Evolutionary conservation across 2,329 filamentous ascomycete genomes (phyloP), one percentile per base, ranked within the genome.

Genomic region (Cladophialophora chaetospira): DNA sequence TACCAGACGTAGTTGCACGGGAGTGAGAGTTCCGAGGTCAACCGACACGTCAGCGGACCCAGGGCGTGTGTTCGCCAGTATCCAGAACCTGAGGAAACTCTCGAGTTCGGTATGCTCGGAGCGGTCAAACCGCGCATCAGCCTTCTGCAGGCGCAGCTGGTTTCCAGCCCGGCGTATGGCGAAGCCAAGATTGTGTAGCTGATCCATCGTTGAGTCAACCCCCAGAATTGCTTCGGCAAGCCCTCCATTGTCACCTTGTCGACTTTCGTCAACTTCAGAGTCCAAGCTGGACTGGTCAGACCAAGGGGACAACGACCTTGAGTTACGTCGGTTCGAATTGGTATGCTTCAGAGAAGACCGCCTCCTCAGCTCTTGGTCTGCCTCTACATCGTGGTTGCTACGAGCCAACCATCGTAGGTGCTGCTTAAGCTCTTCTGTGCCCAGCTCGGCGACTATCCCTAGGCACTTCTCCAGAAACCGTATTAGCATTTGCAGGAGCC

Each of bases 281-380:
- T 6, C 31, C 5, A 28, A 3, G 13, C 47, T 50, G 29, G 47
- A 50, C 33, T 50, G 47, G 11, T 50, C 47, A 38, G 47, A 50
- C 47, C 47, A 50, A 9, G 47, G 47, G 25, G 47, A 50, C 8
- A 50, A 25, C n/a, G 47, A 50, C 21, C 47, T 23, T 21, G 47
- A 50, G 15, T 3, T 25, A 13, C 42, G 42, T 8, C 3, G 42
- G 23, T 15, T 21, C 13, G 17, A n/a, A 29, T 8, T 23, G n/a
- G 19, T 19, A 8, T 13, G 19, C 5, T 19, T 28, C 10, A 9
- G n/a, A 8, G 42, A 2, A 15, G 31, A n/a, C 13, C 47, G n/a
- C 11, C 47, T 15, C 42, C 42, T 44, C 10, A 25, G 4, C 1
- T n/a, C 28, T 10, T 19, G 11, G 25, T 44, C 42, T 4, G 23